These are phyloP conservation scores for Hondaea fermentalgiana DNA, from an alignment of 108 stramenopile genomes.

Conservation along the genomic window DNA sequence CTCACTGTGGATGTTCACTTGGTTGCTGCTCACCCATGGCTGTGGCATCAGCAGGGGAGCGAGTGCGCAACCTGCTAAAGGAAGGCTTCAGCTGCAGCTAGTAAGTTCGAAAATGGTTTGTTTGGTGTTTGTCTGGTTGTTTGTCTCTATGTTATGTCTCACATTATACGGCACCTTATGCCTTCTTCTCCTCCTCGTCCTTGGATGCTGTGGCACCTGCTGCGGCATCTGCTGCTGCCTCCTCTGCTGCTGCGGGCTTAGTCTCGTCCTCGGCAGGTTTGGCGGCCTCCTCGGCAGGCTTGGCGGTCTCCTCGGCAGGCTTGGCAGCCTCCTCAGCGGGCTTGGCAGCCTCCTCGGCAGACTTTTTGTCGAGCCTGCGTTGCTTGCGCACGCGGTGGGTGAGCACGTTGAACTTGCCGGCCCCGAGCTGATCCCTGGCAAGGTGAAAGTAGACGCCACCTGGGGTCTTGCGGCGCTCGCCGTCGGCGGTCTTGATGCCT, in stretches of 20 bases:
- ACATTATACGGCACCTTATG: no score
- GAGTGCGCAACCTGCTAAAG: no score
- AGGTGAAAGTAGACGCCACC: conserved; percentile 15
- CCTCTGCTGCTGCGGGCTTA: neutral
- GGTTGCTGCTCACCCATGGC: no score
- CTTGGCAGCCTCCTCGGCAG: neutral
- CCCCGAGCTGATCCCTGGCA: neutral
- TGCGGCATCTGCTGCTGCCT: no score
- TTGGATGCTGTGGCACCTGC: no score
- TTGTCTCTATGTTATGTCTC: no score
- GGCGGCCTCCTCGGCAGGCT: neutral
- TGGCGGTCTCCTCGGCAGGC: neutral
- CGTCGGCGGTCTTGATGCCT: conserved; percentile 14
- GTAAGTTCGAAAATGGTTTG: no score
- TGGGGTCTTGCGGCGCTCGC: neutral
- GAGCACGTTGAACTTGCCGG: neutral
- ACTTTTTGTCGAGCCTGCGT: neutral
- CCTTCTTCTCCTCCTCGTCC: no score
- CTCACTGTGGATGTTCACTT: no score
- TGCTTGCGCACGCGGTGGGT: neutral
- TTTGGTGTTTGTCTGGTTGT: no score
- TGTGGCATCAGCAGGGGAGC: no score
- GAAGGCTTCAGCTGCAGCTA: no score
- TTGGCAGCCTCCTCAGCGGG: neutral
- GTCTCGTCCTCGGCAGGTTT: neutral